These are phyloP conservation scores for Pseudognaphalium luteoalbum DNA, from an alignment of 129 eudicot species.

Conservation along the genomic window DNA sequence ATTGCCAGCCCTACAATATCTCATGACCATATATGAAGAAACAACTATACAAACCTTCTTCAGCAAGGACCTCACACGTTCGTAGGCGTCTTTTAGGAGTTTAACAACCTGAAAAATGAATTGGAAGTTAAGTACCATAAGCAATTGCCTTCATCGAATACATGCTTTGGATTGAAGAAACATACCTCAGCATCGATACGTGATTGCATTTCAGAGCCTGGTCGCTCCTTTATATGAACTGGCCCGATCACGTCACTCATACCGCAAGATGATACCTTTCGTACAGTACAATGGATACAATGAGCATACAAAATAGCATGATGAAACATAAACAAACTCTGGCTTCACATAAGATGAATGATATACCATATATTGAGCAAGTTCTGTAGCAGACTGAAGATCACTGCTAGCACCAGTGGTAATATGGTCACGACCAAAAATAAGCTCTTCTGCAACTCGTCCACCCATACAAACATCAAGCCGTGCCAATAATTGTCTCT, in stretches of 20 bases:
- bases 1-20: background rate
- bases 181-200: conserved; percentile 95
- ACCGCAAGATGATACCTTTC: conserved; percentile 85
- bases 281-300: conserved; percentile 12
- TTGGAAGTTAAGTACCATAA: background rate
- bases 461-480: conserved; percentile 99
- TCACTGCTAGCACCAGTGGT: conserved; percentile 96
- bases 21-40: conserved; percentile 2
- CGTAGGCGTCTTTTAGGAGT: conserved; percentile 78
- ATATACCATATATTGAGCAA: conserved; percentile 87
- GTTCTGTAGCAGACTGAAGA: conserved; percentile 77
- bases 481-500: conserved; percentile 84
- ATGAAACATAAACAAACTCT: background rate
- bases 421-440: conserved; percentile 79
- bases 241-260: conserved; percentile 96
- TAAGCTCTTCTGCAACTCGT: conserved; percentile 92
- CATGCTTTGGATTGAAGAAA: conserved; percentile 13
- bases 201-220: conserved; percentile 93
- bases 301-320: conserved; percentile 3
- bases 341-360: background rate
- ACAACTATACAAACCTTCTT: conserved; percentile 64
- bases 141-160: background rate
- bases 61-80: conserved; percentile 78
- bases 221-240: conserved; percentile 79
- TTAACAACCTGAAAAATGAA: conserved; percentile 61